Conservation (phyloP, 1,139 yeast genomes). For the Yamadazyma taylorii region DNA sequence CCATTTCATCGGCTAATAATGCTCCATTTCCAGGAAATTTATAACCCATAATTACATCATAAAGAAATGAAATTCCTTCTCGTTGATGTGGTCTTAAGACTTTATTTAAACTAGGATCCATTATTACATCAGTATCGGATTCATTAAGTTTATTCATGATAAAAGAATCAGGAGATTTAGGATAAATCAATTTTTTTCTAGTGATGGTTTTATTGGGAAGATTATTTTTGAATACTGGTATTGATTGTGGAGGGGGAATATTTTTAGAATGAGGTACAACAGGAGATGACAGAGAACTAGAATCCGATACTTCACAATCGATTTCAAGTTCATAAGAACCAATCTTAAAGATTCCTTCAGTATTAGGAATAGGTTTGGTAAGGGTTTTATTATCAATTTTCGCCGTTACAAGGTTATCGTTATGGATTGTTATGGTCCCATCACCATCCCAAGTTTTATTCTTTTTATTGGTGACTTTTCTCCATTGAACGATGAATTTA, state of each 20-base stretch:
- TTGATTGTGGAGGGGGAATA: not conserved
- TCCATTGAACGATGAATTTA: conserved; percentile 50
- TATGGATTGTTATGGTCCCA: conserved; percentile 47
- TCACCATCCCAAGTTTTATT: conserved; percentile 97
- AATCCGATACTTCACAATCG: conserved; percentile 39
- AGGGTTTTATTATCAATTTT: conserved; percentile 14
- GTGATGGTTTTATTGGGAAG: conserved; percentile 1
- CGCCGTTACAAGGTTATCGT: conserved; percentile 9
- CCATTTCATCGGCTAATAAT: conserved; percentile 95
- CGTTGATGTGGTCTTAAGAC: conserved; percentile 77
- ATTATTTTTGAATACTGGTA: conserved; percentile 9
- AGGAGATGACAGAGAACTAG: conserved; percentile 2
- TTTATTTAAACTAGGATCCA: conserved; percentile 64
- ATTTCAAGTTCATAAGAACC: conserved; percentile 58
- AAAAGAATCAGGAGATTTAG: conserved; percentile 15
- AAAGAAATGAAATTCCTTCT: conserved; percentile 79
- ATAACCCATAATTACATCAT: conserved; percentile 78
- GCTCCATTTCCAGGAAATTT: conserved; percentile 67
- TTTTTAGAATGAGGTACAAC: not conserved
- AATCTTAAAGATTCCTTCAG: conserved; percentile 45
- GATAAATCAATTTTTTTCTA: conserved; percentile 11
- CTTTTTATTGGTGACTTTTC: conserved; percentile 73
- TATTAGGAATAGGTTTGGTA: conserved; percentile 14
- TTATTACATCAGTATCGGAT: conserved; percentile 51
- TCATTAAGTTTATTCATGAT: conserved; percentile 9